These are phyloP conservation scores for Panicum virgatum DNA, from an alignment of 202 grass and related monocot genomes.

Conservation along the genomic window DNA sequence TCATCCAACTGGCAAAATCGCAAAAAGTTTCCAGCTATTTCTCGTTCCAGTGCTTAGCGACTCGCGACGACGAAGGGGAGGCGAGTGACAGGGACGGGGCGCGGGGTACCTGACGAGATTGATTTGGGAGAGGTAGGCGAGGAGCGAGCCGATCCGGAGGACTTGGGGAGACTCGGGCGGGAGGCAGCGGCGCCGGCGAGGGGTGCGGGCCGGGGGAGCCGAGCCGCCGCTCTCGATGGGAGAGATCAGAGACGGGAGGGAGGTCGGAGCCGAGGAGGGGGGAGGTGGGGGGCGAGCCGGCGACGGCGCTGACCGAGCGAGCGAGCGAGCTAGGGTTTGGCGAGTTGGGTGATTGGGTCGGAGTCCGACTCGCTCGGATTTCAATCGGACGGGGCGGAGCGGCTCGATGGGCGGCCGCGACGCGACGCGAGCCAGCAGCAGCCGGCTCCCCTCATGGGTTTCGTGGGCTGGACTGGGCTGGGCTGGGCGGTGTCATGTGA, in stretches of 20 bases:
- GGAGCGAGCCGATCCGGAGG: constrained; percentile 6
- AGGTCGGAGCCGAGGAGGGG: constrained; percentile 1
- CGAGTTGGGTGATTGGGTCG: not conserved
- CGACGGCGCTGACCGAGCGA: constrained; percentile 23
- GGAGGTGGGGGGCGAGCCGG: constrained; percentile 18
- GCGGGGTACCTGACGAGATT: constrained; percentile 5
- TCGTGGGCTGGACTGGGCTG: no score
- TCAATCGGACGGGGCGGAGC: no score
- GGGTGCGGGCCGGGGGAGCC: constrained; percentile 20
- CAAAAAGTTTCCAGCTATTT: not conserved
- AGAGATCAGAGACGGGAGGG: not conserved
- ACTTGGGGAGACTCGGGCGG: not conserved
- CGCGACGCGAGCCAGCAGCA: no score
- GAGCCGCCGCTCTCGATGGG: constrained; percentile 20
- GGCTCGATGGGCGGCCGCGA: no score
- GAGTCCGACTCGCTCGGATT: no score
- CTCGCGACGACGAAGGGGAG: not conserved
- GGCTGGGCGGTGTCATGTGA: no score
- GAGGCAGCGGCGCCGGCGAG: constrained; percentile 11
- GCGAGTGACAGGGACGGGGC: not conserved
- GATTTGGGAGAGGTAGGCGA: no score
- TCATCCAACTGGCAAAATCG: not conserved
- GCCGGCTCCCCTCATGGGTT: no score
- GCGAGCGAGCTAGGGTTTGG: constrained; percentile 43
- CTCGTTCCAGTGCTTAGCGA: not conserved